Percentiles rank a stretch among this genome's conserved stretches.
Evolutionary conservation across 345 rosid species (phyloP).

Genomic region (Trapa bicornis): DNA sequence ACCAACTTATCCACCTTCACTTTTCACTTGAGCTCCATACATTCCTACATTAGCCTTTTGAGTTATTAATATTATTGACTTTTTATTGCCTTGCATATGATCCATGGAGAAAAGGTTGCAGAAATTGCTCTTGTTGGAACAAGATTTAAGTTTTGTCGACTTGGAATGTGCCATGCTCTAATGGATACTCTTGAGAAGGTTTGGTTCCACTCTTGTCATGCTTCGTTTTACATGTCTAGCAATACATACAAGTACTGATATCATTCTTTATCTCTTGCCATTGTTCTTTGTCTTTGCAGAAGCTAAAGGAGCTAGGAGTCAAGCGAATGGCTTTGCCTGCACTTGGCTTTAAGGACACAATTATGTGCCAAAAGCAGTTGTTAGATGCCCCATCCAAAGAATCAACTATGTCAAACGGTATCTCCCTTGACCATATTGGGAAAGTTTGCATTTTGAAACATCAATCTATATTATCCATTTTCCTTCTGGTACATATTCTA

Average conservation of each 20-base stretch:
- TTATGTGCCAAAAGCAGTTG: slow-evolving; percentile 25
- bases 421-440: no score
- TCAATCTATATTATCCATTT: no score
- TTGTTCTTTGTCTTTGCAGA: no score
- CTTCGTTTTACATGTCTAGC: not conserved
- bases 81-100: slow-evolving; percentile 15
- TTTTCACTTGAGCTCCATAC: not conserved
- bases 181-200: slow-evolving; percentile 27
- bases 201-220: not conserved
- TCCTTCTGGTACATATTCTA: no score
- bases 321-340: slow-evolving; percentile 36
- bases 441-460: no score
- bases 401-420: not conserved
- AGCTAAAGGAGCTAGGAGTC: no score
- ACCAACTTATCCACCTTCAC: not conserved
- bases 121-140: slow-evolving; percentile 52
- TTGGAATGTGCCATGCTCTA: slow-evolving; percentile 28
- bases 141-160: slow-evolving; percentile 24
- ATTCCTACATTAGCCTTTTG: not conserved
- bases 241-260: not conserved
- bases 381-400: not conserved
- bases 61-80: not conserved
- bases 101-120: slow-evolving; percentile 40
- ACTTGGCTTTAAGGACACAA: slow-evolving; percentile 38
- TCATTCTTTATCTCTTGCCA: not conserved